phyloP scores from a whole-genome alignment of 2,329 filamentous ascomycete genomes.

The Monosporascus sp. region DNA sequence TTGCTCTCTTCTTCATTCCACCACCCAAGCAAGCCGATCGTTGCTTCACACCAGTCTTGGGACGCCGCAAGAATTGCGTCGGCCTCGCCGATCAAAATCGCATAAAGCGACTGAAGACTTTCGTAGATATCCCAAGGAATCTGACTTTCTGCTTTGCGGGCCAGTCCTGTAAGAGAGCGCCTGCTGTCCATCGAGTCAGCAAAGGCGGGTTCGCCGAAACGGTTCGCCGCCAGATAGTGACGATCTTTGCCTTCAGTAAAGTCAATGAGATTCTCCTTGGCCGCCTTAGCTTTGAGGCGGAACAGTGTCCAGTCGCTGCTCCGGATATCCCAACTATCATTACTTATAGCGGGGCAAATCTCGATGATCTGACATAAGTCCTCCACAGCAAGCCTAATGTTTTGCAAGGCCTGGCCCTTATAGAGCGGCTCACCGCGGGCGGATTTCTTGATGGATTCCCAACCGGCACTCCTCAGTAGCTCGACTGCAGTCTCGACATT shows the following conservation, averaged over 20 bases:
- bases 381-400: slow-evolving; percentile 67
- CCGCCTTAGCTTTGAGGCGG: slow-evolving; percentile 65
- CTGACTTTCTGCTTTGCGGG: slow-evolving; percentile 75
- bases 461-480: slow-evolving; percentile 69
- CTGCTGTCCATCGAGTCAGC: slow-evolving; percentile 34
- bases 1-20: slow-evolving; percentile 70
- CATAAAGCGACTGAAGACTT: slow-evolving; percentile 73
- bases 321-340: slow-evolving; percentile 73
- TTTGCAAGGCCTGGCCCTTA: slow-evolving; percentile 67
- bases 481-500: slow-evolving; percentile 61
- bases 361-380: slow-evolving; percentile 65
- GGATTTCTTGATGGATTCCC: slow-evolving; percentile 68
- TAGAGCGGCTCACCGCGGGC: slow-evolving; percentile 63
- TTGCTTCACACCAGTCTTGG: slow-evolving; percentile 90
- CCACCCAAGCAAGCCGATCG: slow-evolving; percentile 78
- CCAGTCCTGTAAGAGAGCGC: slow-evolving; percentile 56
- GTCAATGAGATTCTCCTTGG: slow-evolving; percentile 64
- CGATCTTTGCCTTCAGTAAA: slow-evolving; percentile 72
- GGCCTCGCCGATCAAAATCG: slow-evolving; percentile 69
- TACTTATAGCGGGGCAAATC: slow-evolving; percentile 62
- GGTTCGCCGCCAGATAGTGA: slow-evolving; percentile 24
- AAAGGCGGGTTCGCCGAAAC: slow-evolving; percentile 28
- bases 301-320: slow-evolving; percentile 80
- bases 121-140: slow-evolving; percentile 90
- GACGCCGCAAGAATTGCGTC: slow-evolving; percentile 70